A percentile compares a stretch with the other conserved stretches of the same genome.
These are phyloP conservation scores for Globisporangium heterothallicum DNA, from an alignment of 352 stramenopile species.

Conservation along the genomic window DNA sequence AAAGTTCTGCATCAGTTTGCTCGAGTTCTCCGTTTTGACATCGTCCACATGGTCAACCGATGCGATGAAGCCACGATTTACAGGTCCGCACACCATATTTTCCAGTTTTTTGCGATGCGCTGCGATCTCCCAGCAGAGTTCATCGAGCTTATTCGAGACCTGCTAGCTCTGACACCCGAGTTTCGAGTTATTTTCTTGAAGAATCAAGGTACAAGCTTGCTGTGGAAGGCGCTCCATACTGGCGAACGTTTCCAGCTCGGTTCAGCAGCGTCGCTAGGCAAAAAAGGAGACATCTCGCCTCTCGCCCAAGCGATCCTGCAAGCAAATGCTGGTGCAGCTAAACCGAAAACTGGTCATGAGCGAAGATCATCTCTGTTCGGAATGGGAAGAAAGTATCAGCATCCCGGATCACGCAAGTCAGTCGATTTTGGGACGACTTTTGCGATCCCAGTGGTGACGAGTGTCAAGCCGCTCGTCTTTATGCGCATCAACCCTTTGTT, in stretches of 20 bases:
- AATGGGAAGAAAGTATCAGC: conserved; percentile 19
- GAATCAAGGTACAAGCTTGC: conserved; percentile 26
- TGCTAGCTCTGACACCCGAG: conserved; percentile 22
- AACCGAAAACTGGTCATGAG: conserved; percentile 2
- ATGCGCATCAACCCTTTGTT: conserved; percentile 13
- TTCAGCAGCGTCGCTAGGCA: not conserved
- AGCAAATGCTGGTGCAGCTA: not conserved
- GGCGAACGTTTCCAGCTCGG: conserved; percentile 14
- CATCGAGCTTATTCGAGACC: conserved; percentile 35
- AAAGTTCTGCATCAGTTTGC: conserved; percentile 30
- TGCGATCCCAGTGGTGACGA: conserved; percentile 14
- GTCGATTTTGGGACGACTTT: conserved; percentile 27
- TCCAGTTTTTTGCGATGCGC: conserved; percentile 37
- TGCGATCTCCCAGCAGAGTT: conserved; percentile 28
- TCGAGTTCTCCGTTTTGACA: conserved; percentile 26
- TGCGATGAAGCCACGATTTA: conserved; percentile 34
- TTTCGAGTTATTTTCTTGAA: conserved; percentile 44
- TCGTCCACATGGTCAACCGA: conserved; percentile 29
- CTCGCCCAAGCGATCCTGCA: conserved; percentile 7
- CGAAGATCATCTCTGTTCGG: conserved; percentile 32
- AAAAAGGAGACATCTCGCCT: not conserved
- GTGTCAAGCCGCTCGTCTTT: conserved; percentile 13
- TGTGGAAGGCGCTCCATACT: conserved; percentile 51
- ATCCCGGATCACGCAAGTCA: conserved; percentile 14
- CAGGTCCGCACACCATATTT: conserved; percentile 38